Base-by-base conservation (phyloP, 208 protist species). In the Herpetomonas muscarum region DNA sequence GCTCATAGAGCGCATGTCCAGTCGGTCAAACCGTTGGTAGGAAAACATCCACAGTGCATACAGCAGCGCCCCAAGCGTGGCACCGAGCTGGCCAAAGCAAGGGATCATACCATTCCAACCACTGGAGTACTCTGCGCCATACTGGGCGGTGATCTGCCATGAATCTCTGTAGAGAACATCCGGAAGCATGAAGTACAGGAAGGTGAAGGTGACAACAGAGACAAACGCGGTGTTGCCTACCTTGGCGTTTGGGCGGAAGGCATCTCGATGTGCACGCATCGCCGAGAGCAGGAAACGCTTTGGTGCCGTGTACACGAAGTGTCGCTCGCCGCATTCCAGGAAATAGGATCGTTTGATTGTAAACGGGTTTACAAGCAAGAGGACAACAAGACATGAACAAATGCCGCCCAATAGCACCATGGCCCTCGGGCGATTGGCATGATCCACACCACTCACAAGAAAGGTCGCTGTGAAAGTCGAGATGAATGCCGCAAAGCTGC, bases 151-250 rank as follows among this genome's bases (percentile, higher is more conserved):
- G 19, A 62, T 67, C 26, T 42, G 55, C 26, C 48, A 68, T n/a
- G 22, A 32, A 21, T 37, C 50, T 48, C 56, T 69, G 37, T 34
- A 48, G 48, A 64, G 37, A 37, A 51, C 56, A 17, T 81, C 74
- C 4, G 68, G 74, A 22, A 81, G 49, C 63, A 71, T 44, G 22
- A 64, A 76, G 61, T 74, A 81, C 29, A 81, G 50, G 58, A 76
- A 76, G 28, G 67, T 58, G 54, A 81, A 81, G 55, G 44, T 59
- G n/a, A 81, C 37, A 15, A 70, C 61, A 57, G 66, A 73, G 51
- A 81, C 63, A 26, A 67, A 73, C 47, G 61, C 57, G 4, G 48
- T 42, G 41, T 44, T 57, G 5, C 50, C 28, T 34, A 51, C 31
- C 41, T 64, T 55, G 9, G 17, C 26, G n/a, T 19, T 32, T 19